Conservation (phyloP, 208 protist genomes). For the Phytomonas serpens region DNA sequence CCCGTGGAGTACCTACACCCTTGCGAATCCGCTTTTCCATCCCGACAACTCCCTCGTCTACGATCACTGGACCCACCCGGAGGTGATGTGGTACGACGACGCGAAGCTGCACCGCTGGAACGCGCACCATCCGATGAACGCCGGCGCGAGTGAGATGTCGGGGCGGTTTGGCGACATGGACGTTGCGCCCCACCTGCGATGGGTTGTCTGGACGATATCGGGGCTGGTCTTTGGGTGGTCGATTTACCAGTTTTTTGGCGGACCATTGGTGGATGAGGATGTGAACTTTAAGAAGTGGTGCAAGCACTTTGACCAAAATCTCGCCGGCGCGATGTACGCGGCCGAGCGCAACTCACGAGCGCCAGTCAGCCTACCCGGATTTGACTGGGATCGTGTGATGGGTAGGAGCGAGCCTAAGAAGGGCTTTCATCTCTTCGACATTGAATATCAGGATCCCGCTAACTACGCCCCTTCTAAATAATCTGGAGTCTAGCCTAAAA, state of each 20-base stretch:
- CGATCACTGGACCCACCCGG: conserved; percentile 88
- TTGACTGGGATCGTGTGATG: conserved; percentile 79
- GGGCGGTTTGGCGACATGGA: conserved; percentile 84
- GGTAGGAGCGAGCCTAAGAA: conserved; percentile 24
- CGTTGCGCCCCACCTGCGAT: conserved; percentile 55
- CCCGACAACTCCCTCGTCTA: conserved; percentile 85
- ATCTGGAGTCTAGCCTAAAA: background rate
- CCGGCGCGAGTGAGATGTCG: conserved; percentile 64
- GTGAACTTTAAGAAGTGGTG: conserved; percentile 67
- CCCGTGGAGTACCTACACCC: conserved; percentile 73
- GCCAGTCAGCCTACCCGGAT: conserved; percentile 38
- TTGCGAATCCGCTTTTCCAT: conserved; percentile 85
- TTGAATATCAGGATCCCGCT: conserved; percentile 22
- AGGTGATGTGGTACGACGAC: conserved; percentile 90
- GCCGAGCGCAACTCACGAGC: conserved; percentile 76
- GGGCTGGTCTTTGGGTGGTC: conserved; percentile 27
- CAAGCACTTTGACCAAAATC: conserved; percentile 46
- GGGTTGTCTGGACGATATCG: conserved; percentile 26
- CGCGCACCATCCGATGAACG: conserved; percentile 75
- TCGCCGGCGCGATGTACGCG: conserved; percentile 61
- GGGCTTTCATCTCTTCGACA: conserved; percentile 54
- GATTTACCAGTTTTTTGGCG: conserved; percentile 45
- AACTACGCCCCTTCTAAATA: conserved; percentile 16
- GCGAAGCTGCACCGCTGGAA: conserved; percentile 85
- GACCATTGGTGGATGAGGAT: conserved; percentile 30